Evolutionary conservation across 2,329 filamentous ascomycete genomes (phyloP).

Genomic region (Venturia effusa): DNA sequence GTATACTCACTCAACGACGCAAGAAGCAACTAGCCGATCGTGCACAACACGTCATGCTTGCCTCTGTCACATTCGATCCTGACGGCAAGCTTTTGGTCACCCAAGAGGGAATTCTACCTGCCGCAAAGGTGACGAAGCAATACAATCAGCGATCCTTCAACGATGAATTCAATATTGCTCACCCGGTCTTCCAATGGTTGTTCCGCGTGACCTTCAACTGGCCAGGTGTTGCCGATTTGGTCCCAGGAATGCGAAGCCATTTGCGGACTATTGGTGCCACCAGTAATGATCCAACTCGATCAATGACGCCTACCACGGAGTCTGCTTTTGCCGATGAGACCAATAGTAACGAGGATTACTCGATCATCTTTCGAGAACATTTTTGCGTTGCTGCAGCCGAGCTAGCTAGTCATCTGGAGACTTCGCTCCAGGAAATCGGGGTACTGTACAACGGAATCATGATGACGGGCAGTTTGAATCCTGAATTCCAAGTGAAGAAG

Average conservation of each 20-base stretch:
- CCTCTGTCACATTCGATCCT: constrained; percentile 55
- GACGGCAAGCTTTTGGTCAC: constrained; percentile 58
- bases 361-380: constrained; percentile 66
- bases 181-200: constrained; percentile 80
- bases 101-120: constrained; percentile 57
- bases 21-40: constrained; percentile 28
- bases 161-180: constrained; percentile 64
- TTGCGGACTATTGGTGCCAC: constrained; percentile 41
- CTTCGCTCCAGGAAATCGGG: constrained; percentile 52
- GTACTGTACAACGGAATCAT: constrained; percentile 67
- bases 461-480: constrained; percentile 43
- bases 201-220: constrained; percentile 74
- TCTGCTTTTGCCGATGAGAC: constrained; percentile 30
- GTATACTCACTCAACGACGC: constrained; percentile 27
- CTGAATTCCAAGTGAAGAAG: constrained; percentile 10
- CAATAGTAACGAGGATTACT: constrained; percentile 56
- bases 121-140: constrained; percentile 66
- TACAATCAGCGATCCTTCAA: constrained; percentile 58
- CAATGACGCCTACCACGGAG: constrained; percentile 16
- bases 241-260: constrained; percentile 63
- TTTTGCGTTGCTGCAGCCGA: constrained; percentile 71
- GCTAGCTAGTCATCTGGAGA: constrained; percentile 58
- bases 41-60: constrained; percentile 44
- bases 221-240: constrained; percentile 54
- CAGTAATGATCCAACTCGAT: constrained; percentile 16